These are phyloP conservation scores for Trypanosoma theileri DNA, from an alignment of 208 protist species.

Conservation along the genomic window DNA sequence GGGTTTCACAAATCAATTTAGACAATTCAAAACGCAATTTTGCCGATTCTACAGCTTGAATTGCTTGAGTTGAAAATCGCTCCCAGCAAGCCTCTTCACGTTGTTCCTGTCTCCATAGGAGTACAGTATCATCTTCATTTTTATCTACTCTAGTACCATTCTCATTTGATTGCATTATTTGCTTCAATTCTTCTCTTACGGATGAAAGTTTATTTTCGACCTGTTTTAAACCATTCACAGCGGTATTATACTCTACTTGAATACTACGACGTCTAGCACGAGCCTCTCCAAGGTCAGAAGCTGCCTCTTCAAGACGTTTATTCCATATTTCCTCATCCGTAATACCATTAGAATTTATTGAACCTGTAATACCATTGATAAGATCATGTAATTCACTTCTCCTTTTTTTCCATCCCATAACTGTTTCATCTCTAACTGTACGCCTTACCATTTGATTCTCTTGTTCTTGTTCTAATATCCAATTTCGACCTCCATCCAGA, in stretches of 20 bases:
- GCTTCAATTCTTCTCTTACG: constrained; percentile 1
- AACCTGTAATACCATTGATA: constrained; percentile 1
- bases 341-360: background rate
- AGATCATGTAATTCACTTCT: background rate
- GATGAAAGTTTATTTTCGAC: background rate
- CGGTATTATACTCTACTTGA: background rate
- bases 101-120: background rate
- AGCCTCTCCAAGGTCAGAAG: background rate
- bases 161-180: background rate
- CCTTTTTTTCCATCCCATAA: constrained; percentile 20
- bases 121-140: background rate
- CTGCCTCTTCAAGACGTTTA: constrained; percentile 2
- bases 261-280: background rate
- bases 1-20: constrained; percentile 14
- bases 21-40: constrained; percentile 21
- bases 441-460: constrained; percentile 2
- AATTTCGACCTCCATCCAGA: background rate
- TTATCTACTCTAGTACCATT: background rate
- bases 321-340: background rate
- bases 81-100: constrained; percentile 16
- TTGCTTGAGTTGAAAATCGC: background rate
- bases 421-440: background rate
- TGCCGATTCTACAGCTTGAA: constrained; percentile 27
- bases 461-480: background rate
- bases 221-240: background rate